phyloP scores from a whole-genome alignment of 768 basidiomycete genomes.

The Hypsizygus marmoreus region DNA sequence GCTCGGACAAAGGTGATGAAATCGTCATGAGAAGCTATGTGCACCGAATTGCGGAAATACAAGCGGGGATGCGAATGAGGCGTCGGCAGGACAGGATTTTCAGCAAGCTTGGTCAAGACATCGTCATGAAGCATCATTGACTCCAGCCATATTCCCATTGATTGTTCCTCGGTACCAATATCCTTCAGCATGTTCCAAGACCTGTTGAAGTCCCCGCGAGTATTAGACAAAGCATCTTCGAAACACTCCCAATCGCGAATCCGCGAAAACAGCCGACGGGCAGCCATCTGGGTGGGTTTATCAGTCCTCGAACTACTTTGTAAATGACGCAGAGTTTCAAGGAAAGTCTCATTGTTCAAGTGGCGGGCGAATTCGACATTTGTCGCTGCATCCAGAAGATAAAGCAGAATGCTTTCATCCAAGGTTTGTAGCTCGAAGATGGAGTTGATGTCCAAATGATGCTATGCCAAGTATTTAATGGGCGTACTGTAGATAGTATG shows the following conservation, averaged over 20 bases:
- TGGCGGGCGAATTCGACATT: conserved; percentile 65
- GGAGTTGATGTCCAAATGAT: conserved; percentile 52
- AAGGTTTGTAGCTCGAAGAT: conserved; percentile 58
- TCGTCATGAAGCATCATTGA: conserved; percentile 64
- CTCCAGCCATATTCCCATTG: conserved; percentile 73
- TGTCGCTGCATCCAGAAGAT: conserved; percentile 63
- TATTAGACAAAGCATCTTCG: conserved; percentile 60
- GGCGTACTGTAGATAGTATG: background rate
- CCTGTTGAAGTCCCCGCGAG: conserved; percentile 48
- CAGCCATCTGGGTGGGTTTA: conserved; percentile 43
- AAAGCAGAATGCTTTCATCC: conserved; percentile 55
- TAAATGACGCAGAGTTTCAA: conserved; percentile 40
- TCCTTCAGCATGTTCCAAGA: conserved; percentile 60
- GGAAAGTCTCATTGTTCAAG: conserved; percentile 46
- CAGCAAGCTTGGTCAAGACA: conserved; percentile 46
- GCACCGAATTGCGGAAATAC: conserved; percentile 33
- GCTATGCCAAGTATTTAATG: conserved; percentile 35
- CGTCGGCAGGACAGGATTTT: conserved; percentile 37
- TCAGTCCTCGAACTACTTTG: conserved; percentile 38
- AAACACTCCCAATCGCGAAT: conserved; percentile 62
- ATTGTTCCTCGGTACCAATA: conserved; percentile 62
- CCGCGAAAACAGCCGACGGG: conserved; percentile 48
- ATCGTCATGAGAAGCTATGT: conserved; percentile 47
- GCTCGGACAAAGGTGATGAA: conserved; percentile 68
- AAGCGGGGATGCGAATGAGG: conserved; percentile 38